Conservation (phyloP, 2,329 filamentous ascomycete species). For the Penicillium sp. region DNA sequence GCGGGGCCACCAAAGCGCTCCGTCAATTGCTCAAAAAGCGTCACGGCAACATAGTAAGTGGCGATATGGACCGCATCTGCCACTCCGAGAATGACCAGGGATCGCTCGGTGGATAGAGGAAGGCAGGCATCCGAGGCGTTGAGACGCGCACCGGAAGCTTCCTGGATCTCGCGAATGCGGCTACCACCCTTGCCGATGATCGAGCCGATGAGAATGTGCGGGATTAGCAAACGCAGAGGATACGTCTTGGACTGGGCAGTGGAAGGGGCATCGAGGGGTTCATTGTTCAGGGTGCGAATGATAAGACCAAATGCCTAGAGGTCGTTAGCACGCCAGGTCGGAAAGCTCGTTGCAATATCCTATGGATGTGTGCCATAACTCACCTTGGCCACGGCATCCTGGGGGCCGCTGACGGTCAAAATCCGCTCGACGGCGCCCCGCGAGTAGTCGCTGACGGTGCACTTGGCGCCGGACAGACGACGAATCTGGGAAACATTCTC, state of each 20-base stretch:
- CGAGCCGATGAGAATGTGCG: constrained; percentile 95
- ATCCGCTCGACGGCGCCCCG: constrained; percentile 97
- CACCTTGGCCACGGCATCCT: constrained; percentile 96
- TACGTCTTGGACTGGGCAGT: constrained; percentile 97
- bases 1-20: constrained; percentile 95
- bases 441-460: constrained; percentile 97
- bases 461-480: constrained; percentile 93
- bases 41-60: constrained; percentile 97
- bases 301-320: constrained; percentile 90
- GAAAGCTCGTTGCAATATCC: background rate
- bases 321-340: constrained; percentile 14
- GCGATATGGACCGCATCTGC: constrained; percentile 98
- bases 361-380: constrained; percentile 36
- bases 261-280: constrained; percentile 84
- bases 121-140: constrained; percentile 96
- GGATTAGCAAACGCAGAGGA: constrained; percentile 90
- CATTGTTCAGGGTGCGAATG: constrained; percentile 97
- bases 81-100: constrained; percentile 96
- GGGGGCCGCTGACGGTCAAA: constrained; percentile 92
- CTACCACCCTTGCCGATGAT: constrained; percentile 98
- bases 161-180: constrained; percentile 96
- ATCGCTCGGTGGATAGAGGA: constrained; percentile 92
- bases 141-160: constrained; percentile 91
- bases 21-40: constrained; percentile 94
- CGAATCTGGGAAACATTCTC: constrained; percentile 98